Evolutionary conservation across 2,329 filamentous ascomycete genomes (phyloP).

Genomic region (Xylariales sp.): DNA sequence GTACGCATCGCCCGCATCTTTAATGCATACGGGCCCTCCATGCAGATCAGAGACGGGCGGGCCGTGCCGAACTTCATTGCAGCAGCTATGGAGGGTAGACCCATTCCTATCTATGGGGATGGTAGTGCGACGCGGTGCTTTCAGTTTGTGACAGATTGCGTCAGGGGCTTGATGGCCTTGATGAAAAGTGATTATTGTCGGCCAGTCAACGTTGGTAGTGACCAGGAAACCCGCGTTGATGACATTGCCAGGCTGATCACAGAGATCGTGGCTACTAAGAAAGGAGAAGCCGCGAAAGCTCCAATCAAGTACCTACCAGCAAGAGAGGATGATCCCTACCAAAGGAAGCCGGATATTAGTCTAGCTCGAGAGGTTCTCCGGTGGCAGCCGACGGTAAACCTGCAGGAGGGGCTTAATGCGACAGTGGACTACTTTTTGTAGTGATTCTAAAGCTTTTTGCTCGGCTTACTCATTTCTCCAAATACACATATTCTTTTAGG

Average conservation of each 20-base stretch:
- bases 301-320: background rate
- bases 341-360: slow-evolving; percentile 1
- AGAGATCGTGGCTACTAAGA: background rate
- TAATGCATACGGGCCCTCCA: slow-evolving; percentile 1
- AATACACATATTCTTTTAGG: too few species aligned
- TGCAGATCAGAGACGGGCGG: slow-evolving; percentile 1
- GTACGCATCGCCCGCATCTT: slow-evolving; percentile 2
- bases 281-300: background rate
- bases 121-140: slow-evolving; percentile 4
- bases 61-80: slow-evolving; percentile 5
- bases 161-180: background rate
- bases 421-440: slow-evolving; percentile 1
- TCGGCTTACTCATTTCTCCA: too few species aligned
- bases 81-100: background rate
- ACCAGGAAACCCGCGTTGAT: background rate
- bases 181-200: background rate
- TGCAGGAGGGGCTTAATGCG: background rate
- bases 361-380: background rate
- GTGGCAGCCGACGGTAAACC: background rate
- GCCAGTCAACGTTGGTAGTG: slow-evolving; percentile 1
- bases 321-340: slow-evolving; percentile 3
- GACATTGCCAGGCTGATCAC: background rate
- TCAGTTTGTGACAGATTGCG: slow-evolving; percentile 2
- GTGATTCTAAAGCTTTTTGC: too few species aligned
- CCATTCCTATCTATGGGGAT: slow-evolving; percentile 2